Base-by-base conservation (phyloP, 257 asterid species). In the Nicotiana undulata region DNA sequence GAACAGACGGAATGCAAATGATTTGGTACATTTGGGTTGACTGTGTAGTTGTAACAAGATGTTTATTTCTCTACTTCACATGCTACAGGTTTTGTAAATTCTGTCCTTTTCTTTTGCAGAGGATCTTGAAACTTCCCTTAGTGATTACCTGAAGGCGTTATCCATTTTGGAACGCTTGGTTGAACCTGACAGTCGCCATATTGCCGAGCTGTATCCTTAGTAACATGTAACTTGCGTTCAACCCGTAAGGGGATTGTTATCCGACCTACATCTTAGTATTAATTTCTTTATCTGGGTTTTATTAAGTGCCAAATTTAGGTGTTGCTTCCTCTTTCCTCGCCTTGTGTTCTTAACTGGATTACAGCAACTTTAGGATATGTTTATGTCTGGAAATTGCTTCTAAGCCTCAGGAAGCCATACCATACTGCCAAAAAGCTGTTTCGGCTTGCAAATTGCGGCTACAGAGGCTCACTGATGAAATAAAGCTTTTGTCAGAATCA, bases 191-290 rank as follows among this genome's bases (percentile, higher is more conserved):
- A 96, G 93, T 83, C 95, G 98, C 72, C 90, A 84, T 84, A 79
- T 94, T 11, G 98, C 98, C 67, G 99, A 94, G 87, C 87, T 96
- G 98, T 94, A 96, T 94, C 98, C 98, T 90, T 90, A 44, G 18
- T 34, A 9, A 72, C 75, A 82, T 34, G 75, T 53, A 4, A 28
- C 81, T 65, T 12, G 20, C 22, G 55, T 34, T 51, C 24, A 31
- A 58, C 49, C 49, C 49, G 16, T 37, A 17, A 37, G 72, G 22
- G 55, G 65, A 29, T 58, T 68, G 58, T 9, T 80, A 22, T 66
- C 60, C 24, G 28, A 5, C 17, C 61, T 46, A 67, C 24, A 81
- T 56, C 51, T 4, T 15, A 46, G 66, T 65, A 56, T 24, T 49
- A 34, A 76, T 68, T 32, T 26, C 34, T 67, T 83, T 74, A 75